Evolutionary conservation across 2,329 filamentous ascomycete species (phyloP).

Genomic region (Colletotrichum sp.): DNA sequence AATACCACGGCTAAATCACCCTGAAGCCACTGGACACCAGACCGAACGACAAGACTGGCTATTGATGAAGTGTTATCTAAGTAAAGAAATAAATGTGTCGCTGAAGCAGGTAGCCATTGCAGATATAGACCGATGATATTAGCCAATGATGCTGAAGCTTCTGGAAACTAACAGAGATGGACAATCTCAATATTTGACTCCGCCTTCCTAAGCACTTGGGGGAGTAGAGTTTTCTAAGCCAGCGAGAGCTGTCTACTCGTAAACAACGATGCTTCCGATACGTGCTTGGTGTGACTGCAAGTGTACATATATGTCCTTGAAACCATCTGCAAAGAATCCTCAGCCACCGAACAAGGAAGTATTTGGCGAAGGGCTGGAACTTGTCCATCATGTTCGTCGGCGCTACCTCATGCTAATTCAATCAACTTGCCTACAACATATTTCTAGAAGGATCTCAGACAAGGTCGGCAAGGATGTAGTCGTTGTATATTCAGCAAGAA

Average conservation of each 20-base stretch:
- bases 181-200: too few relatives aligned
- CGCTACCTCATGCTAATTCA: neutral
- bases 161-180: too few relatives aligned
- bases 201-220: too few relatives aligned
- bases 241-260: neutral
- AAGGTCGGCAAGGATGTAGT: neutral
- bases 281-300: too few relatives aligned
- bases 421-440: rapidly evolving
- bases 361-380: rapidly evolving
- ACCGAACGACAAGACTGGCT: rapidly evolving
- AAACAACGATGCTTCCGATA: too few relatives aligned
- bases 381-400: neutral
- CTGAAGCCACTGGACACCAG: neutral
- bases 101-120: too few relatives aligned
- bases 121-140: too few relatives aligned
- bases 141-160: too few relatives aligned
- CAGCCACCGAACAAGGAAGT: too few relatives aligned
- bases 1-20: rapidly evolving
- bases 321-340: neutral
- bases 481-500: neutral
- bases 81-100: too few relatives aligned
- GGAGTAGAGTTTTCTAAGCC: neutral
- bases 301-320: too few relatives aligned
- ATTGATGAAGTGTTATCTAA: too few relatives aligned
- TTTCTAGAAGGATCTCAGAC: rapidly evolving